Percentiles rank a stretch among this genome's conserved stretches.
Conservation (phyloP, 441 rosid genomes). For the Syzygium malaccense region DNA sequence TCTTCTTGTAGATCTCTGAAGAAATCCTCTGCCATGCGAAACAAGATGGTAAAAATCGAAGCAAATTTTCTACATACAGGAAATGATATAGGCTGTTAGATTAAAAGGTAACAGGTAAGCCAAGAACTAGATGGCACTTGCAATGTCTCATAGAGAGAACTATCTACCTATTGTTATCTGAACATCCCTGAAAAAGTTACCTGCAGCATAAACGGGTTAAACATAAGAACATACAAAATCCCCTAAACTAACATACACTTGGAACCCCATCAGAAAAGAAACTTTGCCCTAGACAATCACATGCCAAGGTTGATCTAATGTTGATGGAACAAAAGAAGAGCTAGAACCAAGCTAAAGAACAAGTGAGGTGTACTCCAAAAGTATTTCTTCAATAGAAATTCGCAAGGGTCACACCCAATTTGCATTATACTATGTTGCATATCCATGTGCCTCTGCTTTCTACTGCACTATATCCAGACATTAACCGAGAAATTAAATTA, state of each 20-base stretch:
- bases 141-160: constrained; percentile 21
- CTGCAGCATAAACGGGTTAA: constrained; percentile 68
- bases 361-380: not conserved
- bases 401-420: not conserved
- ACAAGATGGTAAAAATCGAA: constrained; percentile 4
- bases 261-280: not conserved
- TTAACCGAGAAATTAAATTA: not conserved
- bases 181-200: constrained; percentile 87
- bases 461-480: not conserved
- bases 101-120: not conserved
- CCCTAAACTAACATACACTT: not conserved
- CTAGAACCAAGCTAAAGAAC: not conserved
- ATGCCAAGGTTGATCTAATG: not conserved
- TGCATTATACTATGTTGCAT: not conserved
- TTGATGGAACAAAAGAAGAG: not conserved
- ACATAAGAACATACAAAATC: constrained; percentile 41
- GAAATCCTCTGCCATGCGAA: constrained; percentile 67
- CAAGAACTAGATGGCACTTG: constrained; percentile 8
- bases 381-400: not conserved
- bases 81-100: not conserved
- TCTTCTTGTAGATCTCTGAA: constrained; percentile 92
- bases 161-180: constrained; percentile 85
- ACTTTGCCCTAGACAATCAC: not conserved
- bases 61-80: not conserved
- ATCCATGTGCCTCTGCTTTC: not conserved